phyloP scores from a whole-genome alignment of 768 basidiomycete genomes.

The Russula sp. region DNA sequence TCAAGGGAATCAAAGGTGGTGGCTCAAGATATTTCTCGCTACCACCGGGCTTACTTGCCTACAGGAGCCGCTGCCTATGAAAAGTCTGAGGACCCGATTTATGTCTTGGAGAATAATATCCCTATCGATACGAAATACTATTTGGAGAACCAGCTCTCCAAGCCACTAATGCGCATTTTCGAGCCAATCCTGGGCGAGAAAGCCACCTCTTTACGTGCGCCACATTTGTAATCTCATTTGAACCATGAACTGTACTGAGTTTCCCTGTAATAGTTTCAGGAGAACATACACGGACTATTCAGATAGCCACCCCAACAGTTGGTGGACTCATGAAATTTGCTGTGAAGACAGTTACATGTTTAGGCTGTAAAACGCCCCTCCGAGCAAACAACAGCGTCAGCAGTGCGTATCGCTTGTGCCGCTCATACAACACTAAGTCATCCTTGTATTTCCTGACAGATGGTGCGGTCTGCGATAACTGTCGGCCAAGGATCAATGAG shows the following conservation, averaged over 20 bases:
- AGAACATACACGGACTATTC: slow-evolving; percentile 91
- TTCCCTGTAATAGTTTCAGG: slow-evolving; percentile 63
- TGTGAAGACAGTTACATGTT: slow-evolving; percentile 89
- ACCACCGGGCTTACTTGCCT: neutral
- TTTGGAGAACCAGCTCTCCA: slow-evolving; percentile 94
- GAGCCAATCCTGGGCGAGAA: slow-evolving; percentile 96
- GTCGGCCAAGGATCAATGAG: slow-evolving; percentile 76
- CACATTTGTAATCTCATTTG: neutral
- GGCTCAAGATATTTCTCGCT: neutral
- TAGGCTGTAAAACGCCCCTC: slow-evolving; percentile 91
- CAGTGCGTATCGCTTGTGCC: slow-evolving; percentile 36
- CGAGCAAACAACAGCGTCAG: slow-evolving; percentile 66
- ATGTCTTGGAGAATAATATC: slow-evolving; percentile 94
- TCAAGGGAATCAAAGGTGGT: slow-evolving; percentile 89
- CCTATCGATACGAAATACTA: slow-evolving; percentile 99
- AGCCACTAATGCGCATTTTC: slow-evolving; percentile 95
- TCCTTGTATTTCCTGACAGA: slow-evolving; percentile 37
- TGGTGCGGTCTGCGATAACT: slow-evolving; percentile 93
- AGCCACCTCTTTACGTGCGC: slow-evolving; percentile 72
- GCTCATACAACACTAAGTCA: neutral
- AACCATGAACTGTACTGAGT: slow-evolving; percentile 2
- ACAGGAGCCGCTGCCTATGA: slow-evolving; percentile 94
- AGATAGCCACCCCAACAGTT: slow-evolving; percentile 92
- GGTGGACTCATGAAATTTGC: slow-evolving; percentile 99
- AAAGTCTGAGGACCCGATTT: slow-evolving; percentile 97